phyloP scores from a whole-genome alignment of 2,329 filamentous ascomycete species.

The Eurotiales sp. region DNA sequence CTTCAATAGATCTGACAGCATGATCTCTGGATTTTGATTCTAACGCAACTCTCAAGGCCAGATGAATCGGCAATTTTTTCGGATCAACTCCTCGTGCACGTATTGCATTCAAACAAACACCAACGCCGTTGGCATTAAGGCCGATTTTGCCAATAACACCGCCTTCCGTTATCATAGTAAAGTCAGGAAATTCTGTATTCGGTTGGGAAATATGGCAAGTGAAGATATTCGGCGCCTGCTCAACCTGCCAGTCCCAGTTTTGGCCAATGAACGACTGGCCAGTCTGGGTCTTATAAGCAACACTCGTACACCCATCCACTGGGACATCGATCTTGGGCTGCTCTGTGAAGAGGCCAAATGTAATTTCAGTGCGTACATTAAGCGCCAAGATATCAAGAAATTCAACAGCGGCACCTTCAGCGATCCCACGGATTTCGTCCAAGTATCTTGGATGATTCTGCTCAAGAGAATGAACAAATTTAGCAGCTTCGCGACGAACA shows the following conservation, averaged over 20 bases:
- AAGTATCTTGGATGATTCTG: neutral
- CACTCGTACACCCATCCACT: conserved; percentile 54
- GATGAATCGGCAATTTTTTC: neutral
- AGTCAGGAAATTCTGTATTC: neutral
- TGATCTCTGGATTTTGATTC: conserved; percentile 21
- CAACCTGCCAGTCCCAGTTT: conserved; percentile 59
- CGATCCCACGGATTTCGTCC: conserved; percentile 50
- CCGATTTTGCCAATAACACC: neutral
- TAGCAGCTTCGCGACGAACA: too few relatives aligned
- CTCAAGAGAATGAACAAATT: neutral
- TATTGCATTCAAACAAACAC: neutral
- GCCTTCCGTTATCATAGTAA: neutral
- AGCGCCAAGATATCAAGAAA: conserved; percentile 54
- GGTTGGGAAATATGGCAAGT: too few relatives aligned
- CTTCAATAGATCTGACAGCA: neutral
- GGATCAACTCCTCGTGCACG: neutral
- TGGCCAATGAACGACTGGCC: conserved; percentile 45
- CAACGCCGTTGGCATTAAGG: neutral
- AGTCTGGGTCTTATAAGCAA: conserved; percentile 47
- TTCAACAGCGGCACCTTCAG: conserved; percentile 48
- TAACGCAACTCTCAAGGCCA: neutral
- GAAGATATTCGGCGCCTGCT: conserved; percentile 46
- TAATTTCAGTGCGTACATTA: conserved; percentile 59
- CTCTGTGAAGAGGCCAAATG: conserved; percentile 31
- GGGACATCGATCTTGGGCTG: too few relatives aligned